Conservation (phyloP, 2,329 filamentous ascomycete genomes). For the Pseudopyricularia javanii region DNA sequence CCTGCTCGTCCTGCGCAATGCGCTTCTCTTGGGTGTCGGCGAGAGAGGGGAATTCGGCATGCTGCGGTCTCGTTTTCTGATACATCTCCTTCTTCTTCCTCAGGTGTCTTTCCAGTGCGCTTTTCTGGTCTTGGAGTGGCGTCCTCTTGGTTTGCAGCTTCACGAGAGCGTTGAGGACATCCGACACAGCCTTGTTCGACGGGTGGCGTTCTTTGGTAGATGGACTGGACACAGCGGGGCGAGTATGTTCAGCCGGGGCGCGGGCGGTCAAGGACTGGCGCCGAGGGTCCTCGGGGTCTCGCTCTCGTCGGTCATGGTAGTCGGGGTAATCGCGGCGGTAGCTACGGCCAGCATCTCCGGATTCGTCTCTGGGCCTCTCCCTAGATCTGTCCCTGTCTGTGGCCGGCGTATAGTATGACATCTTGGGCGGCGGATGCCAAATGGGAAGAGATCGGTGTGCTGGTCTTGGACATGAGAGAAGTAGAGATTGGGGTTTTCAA, state of each 20-base stretch:
- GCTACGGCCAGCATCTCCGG: not conserved
- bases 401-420: too few relatives aligned
- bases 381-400: not conserved
- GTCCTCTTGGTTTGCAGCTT: not conserved
- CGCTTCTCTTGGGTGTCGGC: not conserved
- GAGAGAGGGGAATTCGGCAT: constrained; percentile 6
- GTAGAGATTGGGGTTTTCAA: too few relatives aligned
- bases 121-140: not conserved
- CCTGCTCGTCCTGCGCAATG: not conserved
- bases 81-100: constrained; percentile 3
- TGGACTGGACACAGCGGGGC: not conserved
- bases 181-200: not conserved
- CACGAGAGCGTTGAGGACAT: not conserved
- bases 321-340: not conserved
- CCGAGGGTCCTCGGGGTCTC: constrained; percentile 4
- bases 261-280: not conserved
- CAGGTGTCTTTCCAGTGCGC: not conserved
- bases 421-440: too few relatives aligned
- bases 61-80: not conserved
- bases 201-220: not conserved
- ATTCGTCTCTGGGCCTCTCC: not conserved
- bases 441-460: too few relatives aligned
- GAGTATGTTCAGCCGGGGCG: not conserved
- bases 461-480: too few relatives aligned
- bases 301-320: constrained; percentile 6